A percentile compares a stretch with the other conserved stretches of the same genome.
phyloP scores from a whole-genome alignment of 2,329 filamentous ascomycete genomes.

The Colletotrichum gloeosporioides region DNA sequence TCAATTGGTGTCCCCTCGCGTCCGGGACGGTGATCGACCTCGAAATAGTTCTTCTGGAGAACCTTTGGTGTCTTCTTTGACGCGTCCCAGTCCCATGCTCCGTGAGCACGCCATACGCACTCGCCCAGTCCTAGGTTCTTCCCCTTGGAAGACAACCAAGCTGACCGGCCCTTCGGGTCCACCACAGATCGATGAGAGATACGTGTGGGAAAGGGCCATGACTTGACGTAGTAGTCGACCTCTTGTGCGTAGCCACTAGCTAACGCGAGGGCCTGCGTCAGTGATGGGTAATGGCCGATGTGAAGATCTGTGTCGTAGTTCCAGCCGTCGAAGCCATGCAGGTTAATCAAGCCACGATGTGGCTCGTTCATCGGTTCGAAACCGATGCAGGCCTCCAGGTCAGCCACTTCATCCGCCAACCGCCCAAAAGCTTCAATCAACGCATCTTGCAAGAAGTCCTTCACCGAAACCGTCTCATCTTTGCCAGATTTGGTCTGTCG shows the following conservation, averaged over 20 bases:
- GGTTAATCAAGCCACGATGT: slow-evolving; percentile 44
- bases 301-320: slow-evolving; percentile 49
- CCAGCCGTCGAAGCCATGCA: slow-evolving; percentile 42
- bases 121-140: slow-evolving; percentile 32
- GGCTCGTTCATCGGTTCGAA: slow-evolving; percentile 50
- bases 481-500: background rate
- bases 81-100: slow-evolving; percentile 41
- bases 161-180: slow-evolving; percentile 41
- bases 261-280: slow-evolving; percentile 42
- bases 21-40: slow-evolving; percentile 41
- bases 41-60: slow-evolving; percentile 38
- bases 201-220: slow-evolving; percentile 46
- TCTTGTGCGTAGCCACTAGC: slow-evolving; percentile 43
- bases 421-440: slow-evolving; percentile 39
- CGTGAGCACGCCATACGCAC: slow-evolving; percentile 45
- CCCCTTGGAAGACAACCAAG: slow-evolving; percentile 31
- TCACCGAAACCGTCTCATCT: slow-evolving; percentile 27
- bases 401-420: slow-evolving; percentile 35
- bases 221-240: slow-evolving; percentile 44
- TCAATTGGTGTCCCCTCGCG: slow-evolving; percentile 38
- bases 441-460: slow-evolving; percentile 34
- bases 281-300: slow-evolving; percentile 43
- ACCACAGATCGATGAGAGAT: slow-evolving; percentile 37
- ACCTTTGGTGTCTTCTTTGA: slow-evolving; percentile 31
- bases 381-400: slow-evolving; percentile 40